A percentile compares a stretch with the other conserved stretches of the same genome.
Conservation (phyloP, 257 asterid genomes). For the Nicotiana noctiflora region DNA sequence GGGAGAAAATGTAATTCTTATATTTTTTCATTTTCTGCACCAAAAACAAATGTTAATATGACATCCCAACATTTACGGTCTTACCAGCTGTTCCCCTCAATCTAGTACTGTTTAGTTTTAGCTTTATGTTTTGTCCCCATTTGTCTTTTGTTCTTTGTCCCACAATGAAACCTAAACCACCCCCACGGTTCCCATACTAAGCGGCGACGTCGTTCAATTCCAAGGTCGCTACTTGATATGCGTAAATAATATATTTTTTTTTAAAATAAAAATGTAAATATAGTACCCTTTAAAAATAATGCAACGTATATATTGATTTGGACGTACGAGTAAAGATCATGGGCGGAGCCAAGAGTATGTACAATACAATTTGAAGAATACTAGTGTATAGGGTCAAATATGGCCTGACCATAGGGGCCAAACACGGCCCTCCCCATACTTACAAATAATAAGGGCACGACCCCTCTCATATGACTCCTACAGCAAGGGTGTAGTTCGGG, state of each 20-base stretch:
- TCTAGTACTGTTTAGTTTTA: constrained; percentile 12
- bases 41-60: constrained; percentile 45
- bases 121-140: constrained; percentile 56
- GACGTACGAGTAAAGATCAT: too few relatives aligned
- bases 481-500: too few relatives aligned
- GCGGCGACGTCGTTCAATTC: too few relatives aligned
- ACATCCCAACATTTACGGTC: constrained; percentile 50
- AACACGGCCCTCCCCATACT: too few relatives aligned
- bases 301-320: not conserved
- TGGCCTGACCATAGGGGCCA: too few relatives aligned
- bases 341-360: not conserved
- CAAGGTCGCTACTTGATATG: too few relatives aligned
- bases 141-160: constrained; percentile 10
- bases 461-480: too few relatives aligned
- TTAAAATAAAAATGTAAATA: too few relatives aligned
- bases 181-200: not conserved
- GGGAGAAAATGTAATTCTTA: too few relatives aligned
- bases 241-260: too few relatives aligned
- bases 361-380: not conserved
- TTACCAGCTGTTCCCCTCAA: constrained; percentile 60
- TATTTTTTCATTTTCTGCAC: constrained; percentile 8
- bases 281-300: not conserved
- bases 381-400: too few relatives aligned
- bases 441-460: too few relatives aligned
- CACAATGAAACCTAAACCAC: not conserved